Percentiles rank a stretch among this genome's conserved stretches.
Evolutionary conservation across 345 rosid species (phyloP).

Genomic region (Lumnitzera littorea): DNA sequence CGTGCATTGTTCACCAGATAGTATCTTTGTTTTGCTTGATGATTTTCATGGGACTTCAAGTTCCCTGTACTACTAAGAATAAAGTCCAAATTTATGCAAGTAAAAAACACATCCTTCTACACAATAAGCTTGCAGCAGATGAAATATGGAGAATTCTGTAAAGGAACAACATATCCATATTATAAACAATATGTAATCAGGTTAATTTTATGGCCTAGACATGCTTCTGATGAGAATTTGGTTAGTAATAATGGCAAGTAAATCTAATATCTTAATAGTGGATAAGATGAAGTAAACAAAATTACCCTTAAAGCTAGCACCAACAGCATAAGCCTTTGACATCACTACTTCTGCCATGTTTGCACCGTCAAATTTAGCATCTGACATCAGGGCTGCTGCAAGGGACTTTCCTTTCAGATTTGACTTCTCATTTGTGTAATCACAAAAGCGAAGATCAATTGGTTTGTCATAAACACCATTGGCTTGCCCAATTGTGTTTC

Average conservation of each 20-base stretch:
- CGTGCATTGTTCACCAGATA: too few relatives aligned
- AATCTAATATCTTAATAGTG: too few relatives aligned
- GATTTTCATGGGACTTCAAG: too few relatives aligned
- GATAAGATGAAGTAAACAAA: not conserved
- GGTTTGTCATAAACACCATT: slow-evolving; percentile 97
- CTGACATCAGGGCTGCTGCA: slow-evolving; percentile 91
- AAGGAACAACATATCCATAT: too few relatives aligned
- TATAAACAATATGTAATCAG: too few relatives aligned
- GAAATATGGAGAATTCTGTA: too few relatives aligned
- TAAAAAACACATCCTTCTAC: too few relatives aligned
- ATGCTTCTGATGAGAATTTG: not conserved
- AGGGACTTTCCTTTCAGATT: slow-evolving; percentile 92
- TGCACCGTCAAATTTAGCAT: slow-evolving; percentile 95
- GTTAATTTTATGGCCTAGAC: not conserved
- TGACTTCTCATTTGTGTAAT: slow-evolving; percentile 73
- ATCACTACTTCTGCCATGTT: slow-evolving; percentile 96
- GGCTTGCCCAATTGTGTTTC: slow-evolving; percentile 97
- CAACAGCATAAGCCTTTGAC: slow-evolving; percentile 97
- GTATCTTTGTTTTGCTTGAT: too few relatives aligned
- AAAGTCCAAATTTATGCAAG: too few relatives aligned
- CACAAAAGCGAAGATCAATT: slow-evolving; percentile 86
- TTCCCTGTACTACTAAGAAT: too few relatives aligned
- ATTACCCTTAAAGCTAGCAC: slow-evolving; percentile 94
- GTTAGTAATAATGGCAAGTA: too few relatives aligned
- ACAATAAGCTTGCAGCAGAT: too few relatives aligned